Conservation (phyloP, 2,329 filamentous ascomycete species). For the Cercospora zeina region DNA sequence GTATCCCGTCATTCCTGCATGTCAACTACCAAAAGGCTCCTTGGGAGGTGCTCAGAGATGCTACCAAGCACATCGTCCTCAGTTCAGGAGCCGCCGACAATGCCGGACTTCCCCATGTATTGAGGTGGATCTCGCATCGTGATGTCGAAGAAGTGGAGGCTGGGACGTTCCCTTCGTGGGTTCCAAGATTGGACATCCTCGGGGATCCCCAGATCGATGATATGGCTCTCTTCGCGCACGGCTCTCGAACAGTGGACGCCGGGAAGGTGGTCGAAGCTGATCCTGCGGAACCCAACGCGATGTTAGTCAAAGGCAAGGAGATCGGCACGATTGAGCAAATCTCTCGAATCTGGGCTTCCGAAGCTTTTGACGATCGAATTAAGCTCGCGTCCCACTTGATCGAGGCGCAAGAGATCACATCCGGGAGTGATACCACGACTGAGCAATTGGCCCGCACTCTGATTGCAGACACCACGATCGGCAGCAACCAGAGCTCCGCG, state of each 20-base stretch:
- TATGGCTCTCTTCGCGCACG: neutral
- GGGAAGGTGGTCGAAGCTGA: neutral
- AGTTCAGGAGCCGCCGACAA: neutral
- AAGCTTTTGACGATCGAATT: neutral
- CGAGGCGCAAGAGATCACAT: neutral
- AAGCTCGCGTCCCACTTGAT: neutral
- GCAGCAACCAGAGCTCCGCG: neutral
- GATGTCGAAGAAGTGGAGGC: neutral
- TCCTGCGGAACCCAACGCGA: neutral
- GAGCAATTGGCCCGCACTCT: neutral
- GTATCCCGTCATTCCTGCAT: neutral
- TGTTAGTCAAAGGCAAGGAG: neutral
- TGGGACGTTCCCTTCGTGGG: neutral
- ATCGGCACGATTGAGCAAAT: neutral
- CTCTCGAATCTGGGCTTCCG: neutral
- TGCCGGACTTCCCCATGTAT: neutral
- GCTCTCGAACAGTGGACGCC: neutral
- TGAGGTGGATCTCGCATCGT: neutral
- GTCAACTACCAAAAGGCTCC: neutral
- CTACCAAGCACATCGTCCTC: neutral
- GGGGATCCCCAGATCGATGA: neutral
- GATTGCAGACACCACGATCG: neutral
- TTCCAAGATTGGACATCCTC: neutral
- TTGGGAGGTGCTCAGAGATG: neutral
- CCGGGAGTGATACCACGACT: neutral